phyloP scores from a whole-genome alignment of 345 rosid genomes.

The Stellera chamaejasme region DNA sequence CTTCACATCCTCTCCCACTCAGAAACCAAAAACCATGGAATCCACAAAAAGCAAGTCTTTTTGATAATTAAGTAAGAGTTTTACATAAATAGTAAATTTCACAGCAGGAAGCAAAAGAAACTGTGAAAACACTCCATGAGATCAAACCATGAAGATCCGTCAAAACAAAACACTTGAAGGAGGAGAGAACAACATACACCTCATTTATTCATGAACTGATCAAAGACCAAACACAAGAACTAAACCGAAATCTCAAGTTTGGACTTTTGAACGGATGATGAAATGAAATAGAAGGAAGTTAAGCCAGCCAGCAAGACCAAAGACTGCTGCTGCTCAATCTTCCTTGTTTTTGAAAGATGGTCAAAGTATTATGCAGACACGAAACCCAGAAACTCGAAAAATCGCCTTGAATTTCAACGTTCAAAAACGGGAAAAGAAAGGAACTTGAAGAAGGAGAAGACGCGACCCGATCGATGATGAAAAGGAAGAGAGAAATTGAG shows the following conservation, averaged over 20 bases:
- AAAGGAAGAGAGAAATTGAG: too few relatives aligned
- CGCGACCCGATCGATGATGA: too few relatives aligned
- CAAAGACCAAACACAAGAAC: not conserved
- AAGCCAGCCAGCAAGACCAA: not conserved
- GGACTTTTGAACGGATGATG: not conserved
- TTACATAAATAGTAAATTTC: constrained; percentile 1
- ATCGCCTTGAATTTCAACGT: not conserved
- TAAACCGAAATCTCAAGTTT: constrained; percentile 8
- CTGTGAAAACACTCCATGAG: not conserved
- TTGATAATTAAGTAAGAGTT: constrained; percentile 8
- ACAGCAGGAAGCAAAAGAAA: not conserved
- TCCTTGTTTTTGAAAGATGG: not conserved
- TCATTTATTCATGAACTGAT: not conserved
- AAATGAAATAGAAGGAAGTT: not conserved
- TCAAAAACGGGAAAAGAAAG: not conserved
- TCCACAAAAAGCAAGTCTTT: constrained; percentile 15
- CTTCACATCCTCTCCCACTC: constrained; percentile 2
- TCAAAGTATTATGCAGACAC: not conserved
- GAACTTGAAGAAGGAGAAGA: not conserved
- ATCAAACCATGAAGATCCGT: too few relatives aligned
- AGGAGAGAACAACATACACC: not conserved
- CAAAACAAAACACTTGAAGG: not conserved
- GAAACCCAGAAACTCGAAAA: constrained; percentile 2
- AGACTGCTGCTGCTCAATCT: constrained; percentile 1
- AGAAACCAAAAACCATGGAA: constrained; percentile 13